Conservation (phyloP, 2,329 filamentous ascomycete species). For the Parastagonospora nodorum region DNA sequence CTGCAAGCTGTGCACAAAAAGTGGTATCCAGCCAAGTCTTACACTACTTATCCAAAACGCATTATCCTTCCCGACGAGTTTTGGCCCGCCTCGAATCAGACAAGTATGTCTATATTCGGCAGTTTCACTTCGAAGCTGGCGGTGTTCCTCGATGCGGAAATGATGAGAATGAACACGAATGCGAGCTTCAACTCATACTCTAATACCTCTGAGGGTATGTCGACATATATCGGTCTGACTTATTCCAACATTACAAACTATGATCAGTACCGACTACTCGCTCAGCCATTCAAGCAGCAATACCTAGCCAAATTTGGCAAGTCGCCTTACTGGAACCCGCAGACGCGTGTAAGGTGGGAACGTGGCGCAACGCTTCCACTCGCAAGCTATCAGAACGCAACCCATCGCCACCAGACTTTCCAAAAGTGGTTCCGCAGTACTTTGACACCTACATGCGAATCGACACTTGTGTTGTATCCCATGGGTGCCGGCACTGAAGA, state of each 20-base stretch:
- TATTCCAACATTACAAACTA: conserved; percentile 18
- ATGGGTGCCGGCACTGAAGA: conserved; percentile 11
- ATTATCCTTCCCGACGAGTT: conserved; percentile 12
- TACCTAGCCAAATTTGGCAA: conserved; percentile 12
- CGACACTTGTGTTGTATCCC: conserved; percentile 12
- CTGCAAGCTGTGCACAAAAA: conserved; percentile 13
- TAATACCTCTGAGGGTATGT: conserved; percentile 7
- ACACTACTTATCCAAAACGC: conserved; percentile 10
- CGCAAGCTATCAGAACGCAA: conserved; percentile 8
- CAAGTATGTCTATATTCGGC: conserved; percentile 12
- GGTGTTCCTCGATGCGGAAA: conserved; percentile 9
- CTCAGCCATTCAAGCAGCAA: conserved; percentile 7
- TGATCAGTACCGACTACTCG: conserved; percentile 13
- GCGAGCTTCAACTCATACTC: conserved; percentile 14
- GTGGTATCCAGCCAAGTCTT: conserved; percentile 8
- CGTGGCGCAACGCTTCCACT: conserved; percentile 5
- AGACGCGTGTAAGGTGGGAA: conserved; percentile 11
- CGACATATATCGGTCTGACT: conserved; percentile 12
- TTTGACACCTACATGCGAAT: conserved; percentile 13
- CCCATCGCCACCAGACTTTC: conserved; percentile 3
- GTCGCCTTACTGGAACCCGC: conserved; percentile 15
- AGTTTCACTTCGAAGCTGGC: conserved; percentile 10
- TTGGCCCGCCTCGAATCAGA: conserved; percentile 13
- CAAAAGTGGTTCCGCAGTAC: conserved; percentile 8
- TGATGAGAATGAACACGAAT: conserved; percentile 6